Conservation (phyloP, 495 filamentous ascomycete genomes). For the Xylaria acuta region DNA sequence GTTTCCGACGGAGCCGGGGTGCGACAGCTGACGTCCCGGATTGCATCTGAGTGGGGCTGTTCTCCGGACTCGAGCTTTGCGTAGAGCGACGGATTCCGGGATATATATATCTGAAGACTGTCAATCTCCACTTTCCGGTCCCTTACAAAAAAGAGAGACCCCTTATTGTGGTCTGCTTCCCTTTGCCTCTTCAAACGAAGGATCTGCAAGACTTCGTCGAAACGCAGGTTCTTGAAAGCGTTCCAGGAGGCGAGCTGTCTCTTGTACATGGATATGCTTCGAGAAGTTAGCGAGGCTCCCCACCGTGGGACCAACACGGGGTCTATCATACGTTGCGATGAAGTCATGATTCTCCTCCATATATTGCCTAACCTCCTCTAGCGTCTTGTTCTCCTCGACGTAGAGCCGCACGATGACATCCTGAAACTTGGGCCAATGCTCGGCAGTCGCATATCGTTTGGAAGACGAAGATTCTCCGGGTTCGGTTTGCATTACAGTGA, state of each 20-base stretch:
- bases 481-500: constrained; percentile 28
- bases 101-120: constrained; percentile 41
- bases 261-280: constrained; percentile 43
- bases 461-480: constrained; percentile 24
- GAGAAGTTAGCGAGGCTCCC: constrained; percentile 26
- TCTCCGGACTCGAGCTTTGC: constrained; percentile 38
- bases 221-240: constrained; percentile 42
- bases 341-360: constrained; percentile 43
- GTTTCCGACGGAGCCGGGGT: constrained; percentile 29
- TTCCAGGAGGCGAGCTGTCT: constrained; percentile 41
- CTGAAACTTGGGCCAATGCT: constrained; percentile 40
- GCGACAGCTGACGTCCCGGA: constrained; percentile 41
- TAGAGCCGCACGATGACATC: constrained; percentile 38
- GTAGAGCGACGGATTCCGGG: constrained; percentile 40
- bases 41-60: constrained; percentile 34
- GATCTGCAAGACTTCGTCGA: constrained; percentile 42
- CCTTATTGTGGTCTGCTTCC: constrained; percentile 34
- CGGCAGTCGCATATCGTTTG: constrained; percentile 34
- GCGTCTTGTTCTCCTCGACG: constrained; percentile 40
- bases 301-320: neutral
- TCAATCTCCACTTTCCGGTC: constrained; percentile 37
- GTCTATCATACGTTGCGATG: constrained; percentile 38
- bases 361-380: constrained; percentile 40
- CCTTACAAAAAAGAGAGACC: constrained; percentile 39
- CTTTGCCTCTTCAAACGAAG: constrained; percentile 38